Base-by-base conservation (phyloP, 139 green algal genomes). In the Chlorella sp. region DNA sequence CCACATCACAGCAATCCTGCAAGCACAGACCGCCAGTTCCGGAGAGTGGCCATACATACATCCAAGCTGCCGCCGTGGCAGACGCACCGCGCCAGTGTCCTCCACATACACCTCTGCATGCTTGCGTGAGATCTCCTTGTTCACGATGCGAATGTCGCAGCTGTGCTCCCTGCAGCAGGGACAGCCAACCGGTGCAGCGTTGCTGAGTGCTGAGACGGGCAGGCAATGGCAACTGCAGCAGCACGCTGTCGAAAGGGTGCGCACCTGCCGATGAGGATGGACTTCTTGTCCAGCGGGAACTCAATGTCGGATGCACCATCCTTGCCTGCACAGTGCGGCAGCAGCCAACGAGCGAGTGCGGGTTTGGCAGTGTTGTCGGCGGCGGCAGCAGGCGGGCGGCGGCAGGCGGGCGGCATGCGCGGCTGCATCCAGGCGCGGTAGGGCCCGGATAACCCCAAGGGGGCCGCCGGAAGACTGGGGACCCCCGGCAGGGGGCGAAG, bases 81-180 rank as follows among this genome's bases (percentile, higher is more conserved):
- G n/a, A n/a, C 79, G 26, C 39, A 89, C 88, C 70, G 51, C 62
- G 25, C 86, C 87, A 13, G 41, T 65, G 36, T 84, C 65, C 34
- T 92, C 88, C 36, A 91, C 82, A 44, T 81, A 88, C 12, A 92
- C 67, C 55, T 89, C 87, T 13, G 78, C 82, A 78, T 92, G 88
- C 57, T 88, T 91, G 38, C 88, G 63, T 13, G 83, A 89, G 21
- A 92, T 85, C 56, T 91, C 87, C 30, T 88, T 86, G 56, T 91
- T 89, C 9, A 86, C 60, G 36, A 92, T 88, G 9, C 87, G 60
- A 11, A 92, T 91, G 80, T 92, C 88, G 74, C 88, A 92, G 38
- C 57, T 55, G 56, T 91, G 80, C 23, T 92, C 88, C 73, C 88
- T 92, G 82, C 68, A 78, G 55, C 5, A 81, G 30, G 34, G 23